phyloP scores from a whole-genome alignment of 345 rosid species.

The Mangifera indica region DNA sequence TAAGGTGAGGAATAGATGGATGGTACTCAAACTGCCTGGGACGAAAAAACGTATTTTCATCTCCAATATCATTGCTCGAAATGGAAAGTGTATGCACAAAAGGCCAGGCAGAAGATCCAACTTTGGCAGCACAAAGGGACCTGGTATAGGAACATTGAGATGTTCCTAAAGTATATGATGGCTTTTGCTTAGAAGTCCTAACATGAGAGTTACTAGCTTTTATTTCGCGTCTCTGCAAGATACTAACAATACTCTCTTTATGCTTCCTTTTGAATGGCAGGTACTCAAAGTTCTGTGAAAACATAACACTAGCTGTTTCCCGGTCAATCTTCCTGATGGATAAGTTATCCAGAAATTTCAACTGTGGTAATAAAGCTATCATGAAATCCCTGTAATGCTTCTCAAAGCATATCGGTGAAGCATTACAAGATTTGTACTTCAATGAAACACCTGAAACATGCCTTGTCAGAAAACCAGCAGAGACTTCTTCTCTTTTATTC shows the following conservation, averaged over 20 bases:
- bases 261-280: constrained; percentile 68
- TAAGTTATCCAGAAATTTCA: constrained; percentile 72
- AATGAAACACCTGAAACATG: constrained; percentile 41
- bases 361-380: constrained; percentile 73
- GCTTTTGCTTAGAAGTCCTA: constrained; percentile 27
- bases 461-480: constrained; percentile 32
- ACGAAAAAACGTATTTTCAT: constrained; percentile 50
- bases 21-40: constrained; percentile 98
- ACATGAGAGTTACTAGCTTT: constrained; percentile 39
- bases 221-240: constrained; percentile 74
- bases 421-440: constrained; percentile 53
- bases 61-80: constrained; percentile 39
- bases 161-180: constrained; percentile 34
- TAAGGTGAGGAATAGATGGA: constrained; percentile 66
- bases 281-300: constrained; percentile 63
- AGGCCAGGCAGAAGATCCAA: constrained; percentile 85
- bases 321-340: constrained; percentile 66
- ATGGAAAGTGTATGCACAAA: constrained; percentile 61
- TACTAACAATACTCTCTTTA: constrained; percentile 66
- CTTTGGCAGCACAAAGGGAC: constrained; percentile 87
- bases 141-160: constrained; percentile 61
- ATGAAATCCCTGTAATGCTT: constrained; percentile 84
- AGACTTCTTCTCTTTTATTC: constrained; percentile 39
- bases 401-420: constrained; percentile 88
- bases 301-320: constrained; percentile 57